Evolutionary conservation across 805 yeast genomes (phyloP).

Genomic region (Hanseniaspora taiwanica): DNA sequence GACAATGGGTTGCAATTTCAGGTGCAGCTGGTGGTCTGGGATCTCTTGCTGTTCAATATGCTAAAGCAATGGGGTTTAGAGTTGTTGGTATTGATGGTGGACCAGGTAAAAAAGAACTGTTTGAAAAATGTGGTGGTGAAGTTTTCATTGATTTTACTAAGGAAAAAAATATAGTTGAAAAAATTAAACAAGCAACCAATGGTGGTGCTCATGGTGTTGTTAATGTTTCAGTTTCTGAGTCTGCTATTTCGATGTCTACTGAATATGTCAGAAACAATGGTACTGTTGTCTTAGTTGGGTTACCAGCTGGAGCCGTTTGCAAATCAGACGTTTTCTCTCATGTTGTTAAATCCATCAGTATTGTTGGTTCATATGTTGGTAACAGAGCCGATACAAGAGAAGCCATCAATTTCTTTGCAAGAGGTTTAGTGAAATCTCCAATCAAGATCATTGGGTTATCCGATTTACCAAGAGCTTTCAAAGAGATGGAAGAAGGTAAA

Average conservation of each 20-base stretch:
- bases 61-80: slow-evolving; percentile 44
- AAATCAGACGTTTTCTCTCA: slow-evolving; percentile 54
- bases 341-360: slow-evolving; percentile 56
- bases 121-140: slow-evolving; percentile 39
- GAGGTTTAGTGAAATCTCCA: slow-evolving; percentile 55
- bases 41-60: slow-evolving; percentile 44
- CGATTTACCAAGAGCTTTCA: slow-evolving; percentile 39
- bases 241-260: slow-evolving; percentile 44
- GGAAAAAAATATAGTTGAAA: slow-evolving; percentile 37
- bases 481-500: slow-evolving; percentile 43
- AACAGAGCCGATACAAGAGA: slow-evolving; percentile 74
- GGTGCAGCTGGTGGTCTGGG: slow-evolving; percentile 58
- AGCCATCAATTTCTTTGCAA: slow-evolving; percentile 55
- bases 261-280: slow-evolving; percentile 52
- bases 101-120: slow-evolving; percentile 34
- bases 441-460: slow-evolving; percentile 45
- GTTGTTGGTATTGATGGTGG: slow-evolving; percentile 48
- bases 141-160: slow-evolving; percentile 40
- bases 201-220: slow-evolving; percentile 69
- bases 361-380: slow-evolving; percentile 77
- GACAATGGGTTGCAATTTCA: slow-evolving; percentile 46
- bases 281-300: slow-evolving; percentile 56
- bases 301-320: slow-evolving; percentile 66
- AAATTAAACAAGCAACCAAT: slow-evolving; percentile 37
- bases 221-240: slow-evolving; percentile 55